Conservation (phyloP, 2,329 filamentous ascomycete genomes). For the Alternaria triticina region DNA sequence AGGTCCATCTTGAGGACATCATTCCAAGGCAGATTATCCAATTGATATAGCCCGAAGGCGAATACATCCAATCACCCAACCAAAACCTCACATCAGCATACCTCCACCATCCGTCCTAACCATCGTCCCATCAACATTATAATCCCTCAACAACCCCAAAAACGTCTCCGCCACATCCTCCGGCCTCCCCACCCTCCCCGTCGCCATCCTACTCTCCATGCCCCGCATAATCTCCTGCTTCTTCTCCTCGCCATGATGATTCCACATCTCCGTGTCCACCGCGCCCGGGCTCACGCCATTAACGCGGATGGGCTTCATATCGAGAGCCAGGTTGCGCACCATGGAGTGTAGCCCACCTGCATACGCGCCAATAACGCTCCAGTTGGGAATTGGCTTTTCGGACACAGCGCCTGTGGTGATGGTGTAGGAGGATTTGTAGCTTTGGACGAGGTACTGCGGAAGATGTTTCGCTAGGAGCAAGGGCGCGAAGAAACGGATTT, state of each 20-base stretch:
- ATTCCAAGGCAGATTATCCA: neutral
- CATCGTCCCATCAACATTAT: conserved; percentile 54
- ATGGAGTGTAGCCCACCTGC: conserved; percentile 61
- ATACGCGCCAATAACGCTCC: conserved; percentile 57
- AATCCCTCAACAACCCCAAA: conserved; percentile 56
- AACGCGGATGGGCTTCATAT: conserved; percentile 68
- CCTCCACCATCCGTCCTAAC: conserved; percentile 53
- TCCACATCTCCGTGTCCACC: conserved; percentile 55
- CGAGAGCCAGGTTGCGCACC: conserved; percentile 64
- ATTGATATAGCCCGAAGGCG: neutral
- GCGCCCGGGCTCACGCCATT: conserved; percentile 67
- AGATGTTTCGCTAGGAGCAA: conserved; percentile 61
- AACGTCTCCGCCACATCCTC: conserved; percentile 53
- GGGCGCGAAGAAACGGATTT: conserved; percentile 59
- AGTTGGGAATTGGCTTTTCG: conserved; percentile 60
- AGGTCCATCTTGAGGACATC: neutral
- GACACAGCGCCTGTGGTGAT: conserved; percentile 63
- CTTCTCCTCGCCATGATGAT: conserved; percentile 31
- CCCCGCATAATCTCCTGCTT: conserved; percentile 29
- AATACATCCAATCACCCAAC: neutral
- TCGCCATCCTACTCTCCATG: conserved; percentile 30
- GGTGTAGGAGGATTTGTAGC: conserved; percentile 57
- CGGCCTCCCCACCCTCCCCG: conserved; percentile 32
- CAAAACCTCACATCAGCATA: conserved; percentile 14
- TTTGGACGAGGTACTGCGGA: conserved; percentile 52